These are phyloP conservation scores for Debaryomyces castellii DNA, from an alignment of 805 yeast genomes.

Conservation along the genomic window DNA sequence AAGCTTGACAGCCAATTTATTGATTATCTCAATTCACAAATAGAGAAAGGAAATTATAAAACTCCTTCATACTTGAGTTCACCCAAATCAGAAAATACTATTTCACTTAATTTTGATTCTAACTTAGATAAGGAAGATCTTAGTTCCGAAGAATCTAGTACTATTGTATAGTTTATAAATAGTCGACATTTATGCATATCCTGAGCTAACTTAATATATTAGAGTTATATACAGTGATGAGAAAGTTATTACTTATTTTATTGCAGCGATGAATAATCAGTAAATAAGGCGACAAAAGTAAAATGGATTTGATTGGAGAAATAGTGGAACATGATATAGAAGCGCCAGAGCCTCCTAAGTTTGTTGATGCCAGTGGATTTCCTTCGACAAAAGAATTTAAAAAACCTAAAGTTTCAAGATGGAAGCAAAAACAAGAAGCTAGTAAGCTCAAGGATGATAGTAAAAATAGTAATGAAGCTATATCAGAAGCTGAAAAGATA, in stretches of 20 bases:
- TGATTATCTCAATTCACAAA: slow-evolving; percentile 11
- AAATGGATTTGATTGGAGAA: slow-evolving; percentile 71
- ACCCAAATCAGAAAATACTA: not conserved
- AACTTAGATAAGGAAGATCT: not conserved
- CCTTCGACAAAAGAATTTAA: slow-evolving; percentile 30
- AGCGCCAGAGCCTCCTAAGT: slow-evolving; percentile 32
- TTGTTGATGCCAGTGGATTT: slow-evolving; percentile 29
- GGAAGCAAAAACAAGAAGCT: slow-evolving; percentile 44
- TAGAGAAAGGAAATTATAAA: slow-evolving; percentile 12
- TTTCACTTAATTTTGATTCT: not conserved
- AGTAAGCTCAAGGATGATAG: slow-evolving; percentile 13
- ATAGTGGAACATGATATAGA: slow-evolving; percentile 61
- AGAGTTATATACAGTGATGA: not conserved
- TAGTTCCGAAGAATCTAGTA: not conserved
- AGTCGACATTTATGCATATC: too few species aligned
- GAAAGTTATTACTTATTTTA: too few species aligned
- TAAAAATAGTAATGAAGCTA: slow-evolving; percentile 9
- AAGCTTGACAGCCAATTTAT: slow-evolving; percentile 10
- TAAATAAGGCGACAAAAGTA: not conserved
- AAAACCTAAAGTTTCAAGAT: slow-evolving; percentile 43
- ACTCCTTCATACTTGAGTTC: not conserved
- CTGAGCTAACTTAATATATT: too few species aligned
- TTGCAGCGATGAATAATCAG: not conserved
- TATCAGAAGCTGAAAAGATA: slow-evolving; percentile 69
- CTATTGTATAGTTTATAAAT: not conserved